Percentiles rank a stretch among this genome's conserved stretches.
These are phyloP conservation scores for Flaveria bidentis DNA, from an alignment of 129 eudicot species.

Conservation along the genomic window DNA sequence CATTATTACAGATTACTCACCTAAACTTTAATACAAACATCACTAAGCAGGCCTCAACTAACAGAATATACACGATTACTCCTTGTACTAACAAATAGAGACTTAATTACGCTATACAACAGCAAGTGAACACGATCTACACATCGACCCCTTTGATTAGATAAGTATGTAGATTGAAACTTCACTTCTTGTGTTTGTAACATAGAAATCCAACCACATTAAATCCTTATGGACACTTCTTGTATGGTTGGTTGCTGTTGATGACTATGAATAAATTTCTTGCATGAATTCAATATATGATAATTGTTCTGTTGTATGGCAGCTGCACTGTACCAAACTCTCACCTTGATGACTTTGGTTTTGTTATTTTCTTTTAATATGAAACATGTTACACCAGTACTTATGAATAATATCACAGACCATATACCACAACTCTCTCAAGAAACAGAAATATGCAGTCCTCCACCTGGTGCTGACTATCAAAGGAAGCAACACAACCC, in stretches of 20 bases:
- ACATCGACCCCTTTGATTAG: constrained; percentile 94
- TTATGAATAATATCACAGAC: no score
- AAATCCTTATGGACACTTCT: constrained; percentile 23
- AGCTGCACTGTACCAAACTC: constrained; percentile 9
- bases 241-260: constrained; percentile 9
- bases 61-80: no score
- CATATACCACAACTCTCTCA: no score
- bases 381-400: no score
- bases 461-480: no score
- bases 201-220: constrained; percentile 20
- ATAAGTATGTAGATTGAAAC: constrained; percentile 18
- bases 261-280: constrained; percentile 15
- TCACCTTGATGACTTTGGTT: background rate
- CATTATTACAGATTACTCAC: no score
- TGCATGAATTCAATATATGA: constrained; percentile 22
- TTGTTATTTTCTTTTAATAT: background rate
- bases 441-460: no score
- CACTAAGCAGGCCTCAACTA: no score
- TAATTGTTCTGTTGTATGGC: constrained; percentile 5
- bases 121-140: constrained; percentile 97
- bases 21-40: no score
- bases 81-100: no score
- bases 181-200: constrained; percentile 23
- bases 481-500: no score
- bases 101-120: no score